These are phyloP conservation scores for Phoenix roebelenii DNA, from an alignment of 176 grass and related monocot genomes.

Conservation along the genomic window DNA sequence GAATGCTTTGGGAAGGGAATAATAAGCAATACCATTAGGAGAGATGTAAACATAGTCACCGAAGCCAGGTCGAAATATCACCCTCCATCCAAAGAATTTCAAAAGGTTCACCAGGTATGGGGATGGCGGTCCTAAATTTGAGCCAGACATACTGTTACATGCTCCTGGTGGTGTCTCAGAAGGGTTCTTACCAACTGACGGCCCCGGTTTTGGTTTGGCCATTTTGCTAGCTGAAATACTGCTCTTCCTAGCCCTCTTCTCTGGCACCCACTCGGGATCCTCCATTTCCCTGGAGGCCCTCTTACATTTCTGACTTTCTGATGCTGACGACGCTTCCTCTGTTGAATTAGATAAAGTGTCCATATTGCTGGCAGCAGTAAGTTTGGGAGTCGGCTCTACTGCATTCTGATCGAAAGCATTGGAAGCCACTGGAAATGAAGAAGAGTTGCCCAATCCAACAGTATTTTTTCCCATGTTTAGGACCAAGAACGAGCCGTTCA, in stretches of 20 bases:
- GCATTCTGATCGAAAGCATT: slow-evolving; percentile 10
- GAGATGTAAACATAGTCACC: slow-evolving; percentile 23
- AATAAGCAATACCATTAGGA: slow-evolving; percentile 23
- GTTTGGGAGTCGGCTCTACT: background rate
- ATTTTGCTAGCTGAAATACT: background rate
- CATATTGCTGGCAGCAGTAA: background rate
- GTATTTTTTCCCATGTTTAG: slow-evolving; percentile 31
- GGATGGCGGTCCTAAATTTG: slow-evolving; percentile 9
- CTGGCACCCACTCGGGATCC: slow-evolving; percentile 26
- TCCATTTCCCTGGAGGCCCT: slow-evolving; percentile 11
- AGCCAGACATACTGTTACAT: background rate
- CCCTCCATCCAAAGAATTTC: slow-evolving; percentile 33
- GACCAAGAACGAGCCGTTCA: slow-evolving; percentile 29
- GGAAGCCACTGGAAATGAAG: slow-evolving; percentile 10
- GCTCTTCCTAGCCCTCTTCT: slow-evolving; percentile 11
- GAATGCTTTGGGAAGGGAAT: slow-evolving; percentile 33
- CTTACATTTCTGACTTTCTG: slow-evolving; percentile 1
- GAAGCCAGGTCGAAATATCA: slow-evolving; percentile 16
- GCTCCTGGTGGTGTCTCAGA: background rate
- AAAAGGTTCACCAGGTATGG: slow-evolving; percentile 35
- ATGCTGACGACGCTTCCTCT: slow-evolving; percentile 7
- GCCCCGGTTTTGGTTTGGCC: background rate
- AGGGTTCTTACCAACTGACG: slow-evolving; percentile 2
- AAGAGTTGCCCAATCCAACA: slow-evolving; percentile 18
- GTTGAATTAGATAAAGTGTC: slow-evolving; percentile 12